Conservation (phyloP, 2,329 filamentous ascomycete genomes). For the Fusarium sp. region DNA sequence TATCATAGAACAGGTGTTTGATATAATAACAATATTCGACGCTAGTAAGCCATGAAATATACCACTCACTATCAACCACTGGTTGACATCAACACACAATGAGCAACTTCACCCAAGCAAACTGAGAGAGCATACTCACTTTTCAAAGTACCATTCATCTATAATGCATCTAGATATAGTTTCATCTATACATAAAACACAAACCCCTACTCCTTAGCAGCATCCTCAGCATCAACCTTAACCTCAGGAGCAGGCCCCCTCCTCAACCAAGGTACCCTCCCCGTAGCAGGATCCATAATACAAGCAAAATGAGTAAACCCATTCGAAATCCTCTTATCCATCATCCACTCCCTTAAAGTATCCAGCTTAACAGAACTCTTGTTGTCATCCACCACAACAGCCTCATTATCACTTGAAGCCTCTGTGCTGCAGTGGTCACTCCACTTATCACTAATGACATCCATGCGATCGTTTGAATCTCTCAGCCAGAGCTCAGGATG, state of each 20-base stretch:
- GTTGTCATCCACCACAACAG: neutral
- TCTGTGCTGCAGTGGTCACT: neutral
- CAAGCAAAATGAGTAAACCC: slow-evolving; percentile 65
- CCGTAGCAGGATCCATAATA: slow-evolving; percentile 62
- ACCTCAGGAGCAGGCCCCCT: slow-evolving; percentile 8
- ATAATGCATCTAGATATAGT: neutral
- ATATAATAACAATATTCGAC: neutral
- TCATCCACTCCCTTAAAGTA: slow-evolving; percentile 57
- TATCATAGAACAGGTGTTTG: neutral
- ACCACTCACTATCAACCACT: neutral
- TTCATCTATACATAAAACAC: neutral
- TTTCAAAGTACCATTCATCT: neutral
- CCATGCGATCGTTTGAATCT: slow-evolving; percentile 19
- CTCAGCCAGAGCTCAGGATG: slow-evolving; percentile 19
- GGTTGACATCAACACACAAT: neutral
- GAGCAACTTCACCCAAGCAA: neutral
- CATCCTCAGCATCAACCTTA: neutral
- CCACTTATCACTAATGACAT: slow-evolving; percentile 16
- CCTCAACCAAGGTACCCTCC: slow-evolving; percentile 52
- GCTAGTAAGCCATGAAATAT: neutral
- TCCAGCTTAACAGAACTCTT: slow-evolving; percentile 38
- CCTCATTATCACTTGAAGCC: neutral
- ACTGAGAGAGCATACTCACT: neutral
- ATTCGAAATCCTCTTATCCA: slow-evolving; percentile 61
- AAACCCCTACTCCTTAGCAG: neutral